phyloP scores from a whole-genome alignment of 192 early-diverging fungal species.

The Kickxella alabastrina region DNA sequence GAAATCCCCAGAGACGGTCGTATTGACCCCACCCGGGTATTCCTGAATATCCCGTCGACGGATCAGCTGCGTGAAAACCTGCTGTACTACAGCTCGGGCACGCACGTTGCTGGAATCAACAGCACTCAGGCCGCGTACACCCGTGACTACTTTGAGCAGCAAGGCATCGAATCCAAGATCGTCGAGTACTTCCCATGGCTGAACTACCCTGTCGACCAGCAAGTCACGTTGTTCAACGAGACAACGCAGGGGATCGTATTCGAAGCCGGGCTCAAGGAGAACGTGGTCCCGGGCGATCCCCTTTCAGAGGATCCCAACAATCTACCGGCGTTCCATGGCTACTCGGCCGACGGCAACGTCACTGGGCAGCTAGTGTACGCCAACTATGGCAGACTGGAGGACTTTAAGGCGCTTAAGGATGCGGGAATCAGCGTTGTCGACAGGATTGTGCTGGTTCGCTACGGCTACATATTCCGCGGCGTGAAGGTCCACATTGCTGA shows the following conservation, averaged over 20 bases:
- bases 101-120: constrained; percentile 57
- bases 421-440: constrained; percentile 44
- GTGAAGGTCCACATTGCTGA: constrained; percentile 57
- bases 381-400: constrained; percentile 57
- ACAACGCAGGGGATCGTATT: constrained; percentile 41
- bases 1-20: constrained; percentile 1
- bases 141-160: constrained; percentile 40
- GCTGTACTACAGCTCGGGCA: constrained; percentile 53
- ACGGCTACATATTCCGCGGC: constrained; percentile 52
- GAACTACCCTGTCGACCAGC: constrained; percentile 50
- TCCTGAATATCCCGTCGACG: constrained; percentile 44
- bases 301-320: constrained; percentile 55
- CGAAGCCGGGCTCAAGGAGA: constrained; percentile 57
- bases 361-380: constrained; percentile 60
- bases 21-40: constrained; percentile 32
- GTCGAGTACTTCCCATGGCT: constrained; percentile 59
- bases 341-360: constrained; percentile 57
- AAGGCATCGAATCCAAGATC: constrained; percentile 53
- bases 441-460: constrained; percentile 56
- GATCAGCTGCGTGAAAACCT: constrained; percentile 43
- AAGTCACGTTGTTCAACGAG: constrained; percentile 50
- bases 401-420: constrained; percentile 48
- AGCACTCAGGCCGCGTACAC: constrained; percentile 51
- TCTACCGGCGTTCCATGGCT: constrained; percentile 60
- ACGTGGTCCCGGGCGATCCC: constrained; percentile 56